Evolutionary conservation across 2,329 filamentous ascomycete species (phyloP), one percentile per base, ranked within the genome.

Genomic region (Chaetomium olivaceum): DNA sequence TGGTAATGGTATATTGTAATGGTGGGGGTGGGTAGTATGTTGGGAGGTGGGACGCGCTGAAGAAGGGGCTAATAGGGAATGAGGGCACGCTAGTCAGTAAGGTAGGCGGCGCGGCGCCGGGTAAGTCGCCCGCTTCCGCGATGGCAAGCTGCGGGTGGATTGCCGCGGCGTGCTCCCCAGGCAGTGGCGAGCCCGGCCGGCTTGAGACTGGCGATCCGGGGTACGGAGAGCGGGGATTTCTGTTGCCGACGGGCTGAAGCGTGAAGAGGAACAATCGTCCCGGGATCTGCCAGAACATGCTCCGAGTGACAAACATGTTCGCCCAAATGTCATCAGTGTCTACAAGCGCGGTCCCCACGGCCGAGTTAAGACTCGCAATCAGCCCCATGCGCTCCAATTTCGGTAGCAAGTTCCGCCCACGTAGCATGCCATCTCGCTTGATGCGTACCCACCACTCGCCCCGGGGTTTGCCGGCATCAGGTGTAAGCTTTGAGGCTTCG

Each of bases 381-480:
- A 98, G 78, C 0, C 93, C 93, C 93, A 97, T 97, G 63, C 93
- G 87, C 80, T 97, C 94, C 54, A 97, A 85, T 81, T 97, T 97
- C 27, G 91, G 91, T 52, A 97, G 85, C 69, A 97, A 80, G 70
- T 95, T 92, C 66, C 87, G 88, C 48, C 91, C 90, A 70, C 92
- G 89, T 76, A 98, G 87, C 48, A 97, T 90, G n/a, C 94, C 94
- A 71, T 97, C 92, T 11, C 90, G 83, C 76, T 89, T 91, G 76
- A 98, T 89, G 72, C 89, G 88, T 72, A 98, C 89, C 63, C 87
- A 84, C 94, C 94, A 98, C 65, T 96, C 92, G 36, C 91, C 93
- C 69, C 86, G 88, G 1, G 94, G 94, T 69, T 87, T 89, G 5
- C 91, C 94, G 5, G 79, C 76, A 21, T 85, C 80, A 0, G 90